Conservation (phyloP, 768 basidiomycete species). For the Mrakia hoshinonis region DNA sequence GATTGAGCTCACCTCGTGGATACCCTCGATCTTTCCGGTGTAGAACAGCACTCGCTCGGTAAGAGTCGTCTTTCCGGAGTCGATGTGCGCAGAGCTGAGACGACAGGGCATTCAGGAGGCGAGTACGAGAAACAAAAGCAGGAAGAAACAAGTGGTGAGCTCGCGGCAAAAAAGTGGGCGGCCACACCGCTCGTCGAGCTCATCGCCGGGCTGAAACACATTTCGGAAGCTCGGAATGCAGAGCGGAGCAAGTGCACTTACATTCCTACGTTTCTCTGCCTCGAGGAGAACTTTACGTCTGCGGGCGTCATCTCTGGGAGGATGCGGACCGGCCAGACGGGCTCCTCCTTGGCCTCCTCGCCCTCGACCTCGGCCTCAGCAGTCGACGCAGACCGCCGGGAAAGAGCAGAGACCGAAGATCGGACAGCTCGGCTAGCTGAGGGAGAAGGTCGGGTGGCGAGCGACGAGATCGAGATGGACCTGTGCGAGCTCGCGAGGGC, state of each 20-base stretch:
- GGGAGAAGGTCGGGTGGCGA: neutral
- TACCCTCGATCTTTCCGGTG: slow-evolving; percentile 87
- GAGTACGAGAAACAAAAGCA: neutral
- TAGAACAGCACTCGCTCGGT: slow-evolving; percentile 95
- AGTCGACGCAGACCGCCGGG: neutral
- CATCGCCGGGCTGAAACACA: neutral
- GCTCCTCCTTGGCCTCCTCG: slow-evolving; percentile 26
- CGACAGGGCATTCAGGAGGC: neutral
- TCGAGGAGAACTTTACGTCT: slow-evolving; percentile 58
- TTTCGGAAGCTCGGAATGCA: neutral
- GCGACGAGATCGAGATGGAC: neutral
- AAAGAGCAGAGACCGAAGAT: neutral
- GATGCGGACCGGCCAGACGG: slow-evolving; percentile 38
- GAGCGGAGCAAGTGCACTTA: slow-evolving; percentile 27
- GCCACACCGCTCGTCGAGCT: slow-evolving; percentile 4
- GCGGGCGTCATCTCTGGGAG: slow-evolving; percentile 47
- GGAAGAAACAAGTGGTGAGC: neutral
- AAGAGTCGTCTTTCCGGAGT: slow-evolving; percentile 95
- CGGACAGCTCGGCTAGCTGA: neutral
- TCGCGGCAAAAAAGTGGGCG: neutral
- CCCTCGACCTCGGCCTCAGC: neutral
- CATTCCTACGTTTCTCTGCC: slow-evolving; percentile 92
- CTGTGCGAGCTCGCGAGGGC: neutral
- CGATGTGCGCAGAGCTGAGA: slow-evolving; percentile 38
- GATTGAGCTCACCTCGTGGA: slow-evolving; percentile 73